Evolutionary conservation across 495 filamentous ascomycete genomes (phyloP).

Genomic region (Haplographium delicatum): DNA sequence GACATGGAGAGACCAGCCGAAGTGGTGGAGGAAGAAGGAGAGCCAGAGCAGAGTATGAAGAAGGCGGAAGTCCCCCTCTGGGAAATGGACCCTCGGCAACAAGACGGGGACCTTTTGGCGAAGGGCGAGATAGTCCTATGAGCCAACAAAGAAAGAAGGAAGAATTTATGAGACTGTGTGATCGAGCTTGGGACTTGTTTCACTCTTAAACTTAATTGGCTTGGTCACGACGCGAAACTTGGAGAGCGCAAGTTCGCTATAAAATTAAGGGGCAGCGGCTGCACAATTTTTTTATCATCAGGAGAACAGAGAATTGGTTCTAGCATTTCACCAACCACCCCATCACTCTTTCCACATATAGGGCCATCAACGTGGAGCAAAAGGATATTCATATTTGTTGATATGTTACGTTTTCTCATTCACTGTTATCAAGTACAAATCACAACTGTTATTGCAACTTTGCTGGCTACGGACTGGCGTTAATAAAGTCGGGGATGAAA

Average conservation of each 20-base stretch:
- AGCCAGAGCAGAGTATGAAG: constrained; percentile 82
- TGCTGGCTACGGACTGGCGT: constrained; percentile 20
- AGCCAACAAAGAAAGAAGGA: constrained; percentile 86
- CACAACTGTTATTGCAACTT: constrained; percentile 2
- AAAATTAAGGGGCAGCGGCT: too few relatives aligned
- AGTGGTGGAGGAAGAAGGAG: constrained; percentile 59
- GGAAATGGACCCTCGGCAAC: constrained; percentile 51
- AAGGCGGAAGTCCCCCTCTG: constrained; percentile 74
- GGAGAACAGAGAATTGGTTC: neutral
- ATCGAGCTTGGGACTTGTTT: constrained; percentile 92
- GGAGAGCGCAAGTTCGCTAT: too few relatives aligned
- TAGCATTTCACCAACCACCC: too few relatives aligned
- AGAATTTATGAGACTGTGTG: constrained; percentile 83
- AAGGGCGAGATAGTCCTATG: constrained; percentile 75
- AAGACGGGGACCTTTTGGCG: constrained; percentile 65
- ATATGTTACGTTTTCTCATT: constrained; percentile 5
- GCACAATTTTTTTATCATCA: neutral
- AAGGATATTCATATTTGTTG: constrained; percentile 8
- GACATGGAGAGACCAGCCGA: constrained; percentile 32
- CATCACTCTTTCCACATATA: too few relatives aligned
- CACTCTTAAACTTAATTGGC: constrained; percentile 74
- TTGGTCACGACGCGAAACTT: too few relatives aligned
- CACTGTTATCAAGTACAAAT: constrained; percentile 3
- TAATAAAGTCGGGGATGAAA: constrained; percentile 14
- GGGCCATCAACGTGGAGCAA: too few relatives aligned